phyloP scores from a whole-genome alignment of 1,284 basidiomycete genomes.

The Sparassis latifolia region DNA sequence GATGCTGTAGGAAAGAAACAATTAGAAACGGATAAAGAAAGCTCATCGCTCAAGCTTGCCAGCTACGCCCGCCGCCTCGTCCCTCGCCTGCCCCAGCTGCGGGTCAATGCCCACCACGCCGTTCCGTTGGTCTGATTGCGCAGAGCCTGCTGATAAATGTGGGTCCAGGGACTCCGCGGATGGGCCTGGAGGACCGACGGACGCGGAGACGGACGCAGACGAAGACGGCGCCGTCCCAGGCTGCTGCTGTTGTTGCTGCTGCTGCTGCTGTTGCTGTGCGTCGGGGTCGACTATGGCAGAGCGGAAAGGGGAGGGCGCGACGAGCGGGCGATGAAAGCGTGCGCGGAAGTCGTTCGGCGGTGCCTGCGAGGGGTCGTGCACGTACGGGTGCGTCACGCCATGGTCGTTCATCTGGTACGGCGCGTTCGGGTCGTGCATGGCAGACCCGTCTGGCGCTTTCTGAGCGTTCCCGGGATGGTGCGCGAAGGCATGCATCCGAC shows the following conservation, averaged over 20 bases:
- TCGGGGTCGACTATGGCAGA: slow-evolving; percentile 24
- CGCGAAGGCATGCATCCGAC: slow-evolving; percentile 53
- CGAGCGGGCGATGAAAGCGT: slow-evolving; percentile 60
- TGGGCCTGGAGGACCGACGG: slow-evolving; percentile 16
- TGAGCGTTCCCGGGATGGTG: slow-evolving; percentile 41
- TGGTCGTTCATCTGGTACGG: slow-evolving; percentile 28
- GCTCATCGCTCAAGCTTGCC: slow-evolving; percentile 20
- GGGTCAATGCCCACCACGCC: slow-evolving; percentile 23
- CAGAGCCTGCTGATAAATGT: slow-evolving; percentile 25
- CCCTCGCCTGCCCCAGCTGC: slow-evolving; percentile 29
- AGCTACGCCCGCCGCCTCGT: slow-evolving; percentile 30
- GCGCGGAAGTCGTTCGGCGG: slow-evolving; percentile 58
- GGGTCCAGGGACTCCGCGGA: slow-evolving; percentile 41
- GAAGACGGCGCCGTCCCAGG: slow-evolving; percentile 14
- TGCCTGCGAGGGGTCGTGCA: slow-evolving; percentile 22
- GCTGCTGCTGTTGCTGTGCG: slow-evolving; percentile 4
- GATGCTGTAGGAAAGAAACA: no score
- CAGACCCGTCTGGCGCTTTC: slow-evolving; percentile 27
- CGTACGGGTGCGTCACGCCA: slow-evolving; percentile 18
- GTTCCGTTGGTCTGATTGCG: slow-evolving; percentile 18
- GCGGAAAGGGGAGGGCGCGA: slow-evolving; percentile 60
- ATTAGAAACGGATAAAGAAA: no score
- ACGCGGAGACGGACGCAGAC: slow-evolving; percentile 31
- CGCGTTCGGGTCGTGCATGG: slow-evolving; percentile 25
- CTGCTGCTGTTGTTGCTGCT: slow-evolving; percentile 1